Percentiles rank a stretch among this genome's conserved stretches.
Evolutionary conservation across 2,329 filamentous ascomycete species (phyloP).

Genomic region (Botryotinia globosa): DNA sequence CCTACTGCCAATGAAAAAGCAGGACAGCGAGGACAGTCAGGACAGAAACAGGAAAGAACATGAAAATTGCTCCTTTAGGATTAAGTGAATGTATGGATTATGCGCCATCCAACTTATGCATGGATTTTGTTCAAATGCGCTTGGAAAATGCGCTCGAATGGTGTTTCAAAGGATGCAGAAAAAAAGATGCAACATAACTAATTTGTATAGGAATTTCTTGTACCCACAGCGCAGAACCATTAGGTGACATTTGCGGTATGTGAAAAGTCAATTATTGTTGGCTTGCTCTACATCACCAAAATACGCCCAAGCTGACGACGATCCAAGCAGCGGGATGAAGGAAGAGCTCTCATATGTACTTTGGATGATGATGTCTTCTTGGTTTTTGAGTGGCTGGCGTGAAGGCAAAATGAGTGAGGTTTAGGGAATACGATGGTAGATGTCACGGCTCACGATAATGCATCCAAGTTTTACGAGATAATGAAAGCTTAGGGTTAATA

Average conservation of each 20-base stretch:
- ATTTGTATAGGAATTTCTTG: slow-evolving; percentile 1
- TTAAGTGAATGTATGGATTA: slow-evolving; percentile 7
- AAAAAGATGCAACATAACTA: slow-evolving; percentile 14
- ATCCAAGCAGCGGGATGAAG: background rate
- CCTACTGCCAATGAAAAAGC: slow-evolving; percentile 4
- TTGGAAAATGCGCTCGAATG: background rate
- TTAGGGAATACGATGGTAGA: background rate
- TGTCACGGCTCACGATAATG: slow-evolving; percentile 2
- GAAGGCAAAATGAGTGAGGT: background rate
- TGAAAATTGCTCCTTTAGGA: slow-evolving; percentile 5
- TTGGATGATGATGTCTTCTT: background rate
- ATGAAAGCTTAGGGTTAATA: background rate
- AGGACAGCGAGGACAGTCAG: background rate
- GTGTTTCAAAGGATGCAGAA: slow-evolving; percentile 19
- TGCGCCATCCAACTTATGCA: slow-evolving; percentile 8
- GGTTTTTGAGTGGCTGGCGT: slow-evolving; percentile 2
- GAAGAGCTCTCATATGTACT: background rate
- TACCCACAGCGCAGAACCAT: background rate
- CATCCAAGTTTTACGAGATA: background rate
- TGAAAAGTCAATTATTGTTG: background rate
- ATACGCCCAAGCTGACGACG: slow-evolving; percentile 12
- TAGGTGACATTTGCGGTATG: background rate
- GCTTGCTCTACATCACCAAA: background rate
- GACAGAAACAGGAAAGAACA: background rate
- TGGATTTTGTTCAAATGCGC: slow-evolving; percentile 1